Evolutionary conservation across 2,329 filamentous ascomycete genomes (phyloP).

Genomic region (Pestalotiopsis sp.): DNA sequence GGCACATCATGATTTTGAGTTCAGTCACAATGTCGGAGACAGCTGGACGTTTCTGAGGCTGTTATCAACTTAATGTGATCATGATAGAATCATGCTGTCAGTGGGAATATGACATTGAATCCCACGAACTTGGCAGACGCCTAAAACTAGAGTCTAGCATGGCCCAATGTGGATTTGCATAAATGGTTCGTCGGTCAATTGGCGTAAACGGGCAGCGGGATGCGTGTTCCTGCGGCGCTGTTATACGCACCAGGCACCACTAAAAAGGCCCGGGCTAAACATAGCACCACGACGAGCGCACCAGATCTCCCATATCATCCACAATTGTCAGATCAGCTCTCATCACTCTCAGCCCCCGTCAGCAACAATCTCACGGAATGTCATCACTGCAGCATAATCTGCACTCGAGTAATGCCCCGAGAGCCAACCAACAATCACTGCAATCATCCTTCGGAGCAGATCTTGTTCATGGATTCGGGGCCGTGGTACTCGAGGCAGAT

Average conservation of each 20-base stretch:
- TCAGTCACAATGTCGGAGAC: not conserved
- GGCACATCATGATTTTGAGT: not conserved
- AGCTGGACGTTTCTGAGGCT: not conserved
- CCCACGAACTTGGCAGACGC: not conserved
- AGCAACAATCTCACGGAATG: not conserved
- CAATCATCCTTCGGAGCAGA: not conserved
- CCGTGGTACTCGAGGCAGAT: not conserved
- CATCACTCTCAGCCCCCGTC: not conserved
- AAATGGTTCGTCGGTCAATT: not conserved
- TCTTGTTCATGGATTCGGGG: not conserved
- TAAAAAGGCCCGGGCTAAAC: slow-evolving; percentile 1
- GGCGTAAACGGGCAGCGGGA: not conserved
- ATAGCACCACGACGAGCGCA: not conserved
- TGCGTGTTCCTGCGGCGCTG: slow-evolving; percentile 6
- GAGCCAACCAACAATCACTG: not conserved
- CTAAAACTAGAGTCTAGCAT: not conserved
- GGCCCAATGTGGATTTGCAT: not conserved
- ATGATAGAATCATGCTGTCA: not conserved
- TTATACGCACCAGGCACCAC: not conserved
- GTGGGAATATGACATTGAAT: not conserved
- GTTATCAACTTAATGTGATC: not conserved
- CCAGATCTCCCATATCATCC: not conserved
- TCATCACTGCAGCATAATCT: slow-evolving; percentile 8
- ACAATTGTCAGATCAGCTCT: not conserved
- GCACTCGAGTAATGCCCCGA: not conserved